Conservation (phyloP, 208 protist genomes). For the Leishmania major region DNA sequence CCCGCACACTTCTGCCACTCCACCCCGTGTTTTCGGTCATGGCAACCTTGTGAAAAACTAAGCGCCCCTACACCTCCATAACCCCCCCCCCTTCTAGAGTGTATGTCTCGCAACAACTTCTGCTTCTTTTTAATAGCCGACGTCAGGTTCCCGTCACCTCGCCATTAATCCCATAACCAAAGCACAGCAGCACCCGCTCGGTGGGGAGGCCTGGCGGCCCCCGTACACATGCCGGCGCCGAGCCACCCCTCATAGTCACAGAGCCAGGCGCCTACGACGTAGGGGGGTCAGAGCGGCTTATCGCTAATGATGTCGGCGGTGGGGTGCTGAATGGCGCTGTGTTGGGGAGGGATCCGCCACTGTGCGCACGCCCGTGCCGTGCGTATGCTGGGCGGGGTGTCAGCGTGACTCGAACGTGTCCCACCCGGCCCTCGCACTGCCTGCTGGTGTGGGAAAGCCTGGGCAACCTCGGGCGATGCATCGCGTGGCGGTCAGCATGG, state of each 20-base stretch:
- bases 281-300: background rate
- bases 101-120: too few species aligned
- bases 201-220: background rate
- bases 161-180: fast-evolving
- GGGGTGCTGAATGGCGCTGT: background rate
- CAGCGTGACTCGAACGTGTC: background rate
- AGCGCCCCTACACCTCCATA: too few species aligned
- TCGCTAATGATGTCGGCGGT: background rate
- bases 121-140: too few species aligned
- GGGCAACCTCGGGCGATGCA: background rate
- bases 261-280: background rate
- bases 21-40: fast-evolving
- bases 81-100: too few species aligned
- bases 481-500: background rate
- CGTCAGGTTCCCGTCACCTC: too few species aligned
- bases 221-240: background rate
- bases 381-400: background rate
- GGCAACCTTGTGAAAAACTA: too few species aligned
- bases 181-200: background rate
- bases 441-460: background rate
- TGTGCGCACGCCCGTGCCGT: background rate
- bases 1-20: fast-evolving
- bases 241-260: background rate
- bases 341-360: background rate
- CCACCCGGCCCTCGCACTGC: background rate